These are phyloP conservation scores for Lecanicillium sp. DNA, from an alignment of 2,329 filamentous ascomycete genomes.

Conservation along the genomic window DNA sequence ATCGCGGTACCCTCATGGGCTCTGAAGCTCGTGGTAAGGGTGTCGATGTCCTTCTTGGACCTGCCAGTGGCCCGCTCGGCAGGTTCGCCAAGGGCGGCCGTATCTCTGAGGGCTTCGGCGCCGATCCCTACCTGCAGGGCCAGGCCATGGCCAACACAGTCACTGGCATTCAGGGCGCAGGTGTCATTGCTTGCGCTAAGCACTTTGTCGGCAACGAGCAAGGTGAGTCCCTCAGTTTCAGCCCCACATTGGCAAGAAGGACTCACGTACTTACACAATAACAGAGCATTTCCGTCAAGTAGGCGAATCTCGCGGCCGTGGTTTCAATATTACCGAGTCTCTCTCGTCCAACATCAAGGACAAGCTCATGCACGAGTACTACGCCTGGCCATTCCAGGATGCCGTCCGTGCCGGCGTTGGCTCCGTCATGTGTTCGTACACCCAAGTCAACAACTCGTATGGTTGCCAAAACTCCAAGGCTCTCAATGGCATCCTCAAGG, in stretches of 20 bases:
- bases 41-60: slow-evolving; percentile 60
- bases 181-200: slow-evolving; percentile 78
- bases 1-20: slow-evolving; percentile 40
- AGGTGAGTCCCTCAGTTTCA: slow-evolving; percentile 17
- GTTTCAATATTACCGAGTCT: slow-evolving; percentile 55
- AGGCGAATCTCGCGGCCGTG: slow-evolving; percentile 42
- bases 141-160: slow-evolving; percentile 65
- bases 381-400: slow-evolving; percentile 72
- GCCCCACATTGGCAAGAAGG: no score
- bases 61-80: slow-evolving; percentile 39
- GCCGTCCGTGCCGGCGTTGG: slow-evolving; percentile 61
- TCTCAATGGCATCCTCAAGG: slow-evolving; percentile 69
- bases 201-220: slow-evolving; percentile 71
- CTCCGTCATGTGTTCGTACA: slow-evolving; percentile 61
- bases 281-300: slow-evolving; percentile 64
- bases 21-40: slow-evolving; percentile 68
- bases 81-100: slow-evolving; percentile 38
- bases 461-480: slow-evolving; percentile 71
- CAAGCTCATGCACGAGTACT: slow-evolving; percentile 67
- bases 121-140: slow-evolving; percentile 70
- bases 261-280: slow-evolving; percentile 4
- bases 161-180: slow-evolving; percentile 72
- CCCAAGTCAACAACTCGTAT: slow-evolving; percentile 75
- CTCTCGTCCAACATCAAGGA: slow-evolving; percentile 60
- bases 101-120: slow-evolving; percentile 61